Base-by-base conservation (phyloP, 2,329 filamentous ascomycete species). In the Hymenoscyphus salicellus region DNA sequence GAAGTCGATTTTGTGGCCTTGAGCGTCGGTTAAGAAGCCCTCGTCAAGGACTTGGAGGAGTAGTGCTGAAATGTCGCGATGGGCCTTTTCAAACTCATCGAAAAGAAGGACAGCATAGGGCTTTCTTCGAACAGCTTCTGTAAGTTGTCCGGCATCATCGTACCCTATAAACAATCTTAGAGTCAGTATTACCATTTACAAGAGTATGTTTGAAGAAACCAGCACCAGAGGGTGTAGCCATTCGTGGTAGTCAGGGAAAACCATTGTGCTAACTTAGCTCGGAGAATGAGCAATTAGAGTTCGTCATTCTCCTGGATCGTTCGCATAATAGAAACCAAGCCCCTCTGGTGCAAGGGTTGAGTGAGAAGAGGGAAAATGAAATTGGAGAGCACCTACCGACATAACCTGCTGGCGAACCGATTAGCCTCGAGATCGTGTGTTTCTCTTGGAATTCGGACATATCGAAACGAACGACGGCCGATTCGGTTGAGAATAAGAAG, bases 401-500 rank as follows among this genome's bases (percentile, higher is more conserved):
- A 74, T 98, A 98, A 26, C 94, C 94, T 5, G 95, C 94, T 0
- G 95, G 95, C 2, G 91, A 71, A 26, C 95, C 95, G 70, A 98
- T 97, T 36, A 98, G 84, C 20, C 94, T 86, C 32, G 92, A 96
- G 63, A 98, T 91, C 3, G 95, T 98, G 75, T 98, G 94, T 77
- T 96, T 97, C 76, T 98, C 95, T 75, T 96, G 93, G 76, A 97
- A 98, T 75, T 99, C 95, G 72, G 88, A 92, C 95, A 98, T 98
- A 77, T 98, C 95, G 77, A 98, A 98, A 38, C 95, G 86, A 38
- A 97, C 87, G 30, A 99, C 92, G 2, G 95, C 94, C 32, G 88
- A 87, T 72, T 97, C 92, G 1, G 92, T 97, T 0, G 91, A 95
- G 79, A 98, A 99, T 43, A 99, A 82, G 80, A 97, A 98, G 64